Evolutionary conservation across 2,329 filamentous ascomycete genomes (phyloP).

Genomic region (Fusarium staphyleae): DNA sequence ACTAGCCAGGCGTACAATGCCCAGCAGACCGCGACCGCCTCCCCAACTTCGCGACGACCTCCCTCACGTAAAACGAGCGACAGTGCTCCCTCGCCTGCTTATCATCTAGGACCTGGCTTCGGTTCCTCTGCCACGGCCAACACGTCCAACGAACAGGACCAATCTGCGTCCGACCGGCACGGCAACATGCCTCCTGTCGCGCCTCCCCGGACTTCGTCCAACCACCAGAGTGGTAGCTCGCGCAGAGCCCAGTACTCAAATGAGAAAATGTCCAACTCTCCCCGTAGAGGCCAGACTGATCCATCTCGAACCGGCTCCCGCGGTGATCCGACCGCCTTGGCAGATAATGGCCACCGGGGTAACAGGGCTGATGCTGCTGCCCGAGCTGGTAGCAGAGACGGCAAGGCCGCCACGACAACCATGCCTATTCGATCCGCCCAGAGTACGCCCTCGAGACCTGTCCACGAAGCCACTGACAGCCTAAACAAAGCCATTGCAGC

Average conservation of each 20-base stretch:
- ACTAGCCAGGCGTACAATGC: conserved; percentile 65
- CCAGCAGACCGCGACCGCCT: conserved; percentile 55
- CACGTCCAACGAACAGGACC: conserved; percentile 51
- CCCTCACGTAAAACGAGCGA: conserved; percentile 60
- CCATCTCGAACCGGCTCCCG: conserved; percentile 47
- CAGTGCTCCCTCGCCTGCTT: conserved; percentile 50
- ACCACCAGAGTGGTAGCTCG: conserved; percentile 54
- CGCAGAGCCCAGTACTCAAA: conserved; percentile 55
- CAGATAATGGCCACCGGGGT: conserved; percentile 43
- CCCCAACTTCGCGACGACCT: conserved; percentile 61
- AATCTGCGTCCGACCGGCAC: conserved; percentile 57
- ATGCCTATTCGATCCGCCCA: conserved; percentile 56
- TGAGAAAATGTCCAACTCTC: conserved; percentile 54
- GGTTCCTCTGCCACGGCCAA: conserved; percentile 56
- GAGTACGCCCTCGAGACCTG: conserved; percentile 60
- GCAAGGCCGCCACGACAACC: conserved; percentile 47
- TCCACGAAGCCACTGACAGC: conserved; percentile 79
- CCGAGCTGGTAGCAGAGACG: conserved; percentile 51
- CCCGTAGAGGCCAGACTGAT: conserved; percentile 50
- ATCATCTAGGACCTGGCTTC: conserved; percentile 53
- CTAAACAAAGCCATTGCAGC: conserved; percentile 72
- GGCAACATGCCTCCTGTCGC: conserved; percentile 73
- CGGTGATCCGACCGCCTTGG: conserved; percentile 40
- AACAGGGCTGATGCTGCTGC: conserved; percentile 50
- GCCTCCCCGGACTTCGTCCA: conserved; percentile 83